phyloP scores from a whole-genome alignment of 1,139 yeast genomes.

The Arxiozyma slooffiae region DNA sequence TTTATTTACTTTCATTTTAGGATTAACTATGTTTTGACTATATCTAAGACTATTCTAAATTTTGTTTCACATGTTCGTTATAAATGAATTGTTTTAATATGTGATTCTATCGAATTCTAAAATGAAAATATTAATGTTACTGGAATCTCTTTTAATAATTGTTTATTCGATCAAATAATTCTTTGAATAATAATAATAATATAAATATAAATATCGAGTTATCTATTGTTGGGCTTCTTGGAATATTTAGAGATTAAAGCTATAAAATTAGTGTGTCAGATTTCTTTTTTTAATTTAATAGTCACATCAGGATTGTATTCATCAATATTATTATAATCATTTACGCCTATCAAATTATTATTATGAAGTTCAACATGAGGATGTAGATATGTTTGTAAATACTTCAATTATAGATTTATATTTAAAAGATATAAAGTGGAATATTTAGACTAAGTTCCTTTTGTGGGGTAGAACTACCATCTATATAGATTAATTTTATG shows the following conservation, averaged over 20 bases:
- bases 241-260: too few relatives aligned
- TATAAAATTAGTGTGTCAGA: too few relatives aligned
- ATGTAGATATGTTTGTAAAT: constrained; percentile 11
- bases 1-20: background rate
- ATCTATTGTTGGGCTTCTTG: too few relatives aligned
- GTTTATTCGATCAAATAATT: background rate
- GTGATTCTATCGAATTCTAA: constrained; percentile 9
- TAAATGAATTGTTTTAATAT: background rate
- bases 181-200: too few relatives aligned
- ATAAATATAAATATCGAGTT: too few relatives aligned
- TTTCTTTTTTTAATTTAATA: background rate
- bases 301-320: background rate
- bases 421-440: constrained; percentile 23
- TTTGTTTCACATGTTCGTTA: background rate
- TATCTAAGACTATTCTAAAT: background rate
- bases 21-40: background rate
- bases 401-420: constrained; percentile 16
- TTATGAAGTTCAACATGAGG: constrained; percentile 6
- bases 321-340: background rate
- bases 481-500: background rate
- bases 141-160: background rate
- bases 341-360: background rate
- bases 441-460: constrained; percentile 14
- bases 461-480: constrained; percentile 5
- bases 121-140: constrained; percentile 6